Evolutionary conservation across 306 rosid species (phyloP), one percentile per base, ranked within the genome.

Genomic region (Castanopsis chinensis): DNA sequence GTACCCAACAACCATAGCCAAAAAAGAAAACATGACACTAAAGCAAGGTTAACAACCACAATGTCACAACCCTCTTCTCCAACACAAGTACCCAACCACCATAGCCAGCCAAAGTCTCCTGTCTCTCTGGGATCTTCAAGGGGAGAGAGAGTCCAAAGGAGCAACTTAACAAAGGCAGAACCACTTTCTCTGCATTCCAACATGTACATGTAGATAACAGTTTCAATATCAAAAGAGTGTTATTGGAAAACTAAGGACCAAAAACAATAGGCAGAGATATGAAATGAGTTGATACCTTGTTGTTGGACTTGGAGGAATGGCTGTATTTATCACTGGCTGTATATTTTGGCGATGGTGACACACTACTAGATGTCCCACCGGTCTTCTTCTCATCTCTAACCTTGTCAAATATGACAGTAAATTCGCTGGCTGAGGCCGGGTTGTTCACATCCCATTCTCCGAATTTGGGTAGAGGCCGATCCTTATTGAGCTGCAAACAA

Each of bases 401-500:
- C 52, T 86, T 86, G 83, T 91, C 85, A 89, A 94, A 94, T 75
- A 94, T 91, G 56, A 92, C 88, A 0, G 97, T 89, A 54, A 87
- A 92, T 69, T 97, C 97, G 73, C 92, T 94, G 0, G 97, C 94
- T 20, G 97, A 82, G 3, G 94, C 88, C 0, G 98, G 98, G 86
- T 94, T 86, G 2, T 92, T 92, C 71, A 87, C 97, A 84, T 94
- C 98, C 97, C 98, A 92, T 20, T 94, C 98, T n/a, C 98, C 98
- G 49, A 91, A 94, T 61, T 94, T 94, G 0, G 97, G 97, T 56
- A 92, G 76, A 69, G 94, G 81, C 76, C 86, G 85, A 23, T 85
- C 93, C 57, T 56, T 79, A 11, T 89, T 86, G 71, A 78, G 70
- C 92, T 92, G 73, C 86, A 86, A 15, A 73, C 70, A 32, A 19